phyloP scores from a whole-genome alignment of 1,284 basidiomycete species.

The Moesziomyces parantarcticus region DNA sequence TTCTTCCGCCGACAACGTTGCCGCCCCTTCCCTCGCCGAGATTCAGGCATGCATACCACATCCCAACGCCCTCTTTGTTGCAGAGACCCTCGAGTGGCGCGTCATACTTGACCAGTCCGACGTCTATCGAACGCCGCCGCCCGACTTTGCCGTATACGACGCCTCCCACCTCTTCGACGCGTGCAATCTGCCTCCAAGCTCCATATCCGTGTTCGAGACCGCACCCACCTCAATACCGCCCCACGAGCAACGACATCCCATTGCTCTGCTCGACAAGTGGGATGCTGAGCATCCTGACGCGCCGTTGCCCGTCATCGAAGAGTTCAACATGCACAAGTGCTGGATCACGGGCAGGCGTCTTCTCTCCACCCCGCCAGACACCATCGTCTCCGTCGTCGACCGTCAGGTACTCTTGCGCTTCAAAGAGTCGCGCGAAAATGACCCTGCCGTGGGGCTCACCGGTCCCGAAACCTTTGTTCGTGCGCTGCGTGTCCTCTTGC shows the following conservation, averaged over 20 bases:
- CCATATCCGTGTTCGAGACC: slow-evolving; percentile 39
- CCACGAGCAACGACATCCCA: slow-evolving; percentile 16
- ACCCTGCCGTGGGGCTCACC: slow-evolving; percentile 37
- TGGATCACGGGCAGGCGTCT: slow-evolving; percentile 30
- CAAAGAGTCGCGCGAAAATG: slow-evolving; percentile 26
- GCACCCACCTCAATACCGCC: slow-evolving; percentile 22
- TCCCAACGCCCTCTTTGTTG: slow-evolving; percentile 43
- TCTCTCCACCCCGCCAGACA: slow-evolving; percentile 39
- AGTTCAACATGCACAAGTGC: slow-evolving; percentile 45
- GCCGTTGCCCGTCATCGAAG: slow-evolving; percentile 21
- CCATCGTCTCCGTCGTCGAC: slow-evolving; percentile 35
- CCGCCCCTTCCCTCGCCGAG: slow-evolving; percentile 9
- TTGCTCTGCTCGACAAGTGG: slow-evolving; percentile 21
- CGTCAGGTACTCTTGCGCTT: slow-evolving; percentile 24
- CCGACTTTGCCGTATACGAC: background rate
- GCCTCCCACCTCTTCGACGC: slow-evolving; percentile 31
- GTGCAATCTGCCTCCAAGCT: slow-evolving; percentile 19
- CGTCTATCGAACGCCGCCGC: slow-evolving; percentile 6
- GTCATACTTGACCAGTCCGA: slow-evolving; percentile 29
- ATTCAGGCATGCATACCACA: slow-evolving; percentile 41
- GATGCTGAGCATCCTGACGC: slow-evolving; percentile 7
- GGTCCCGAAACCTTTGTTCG: slow-evolving; percentile 37
- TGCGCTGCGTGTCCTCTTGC: slow-evolving; percentile 31
- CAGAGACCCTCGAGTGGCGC: slow-evolving; percentile 53
- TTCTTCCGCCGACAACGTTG: background rate